Base-by-base conservation (phyloP, 345 rosid species). In the Excoecaria agallocha region DNA sequence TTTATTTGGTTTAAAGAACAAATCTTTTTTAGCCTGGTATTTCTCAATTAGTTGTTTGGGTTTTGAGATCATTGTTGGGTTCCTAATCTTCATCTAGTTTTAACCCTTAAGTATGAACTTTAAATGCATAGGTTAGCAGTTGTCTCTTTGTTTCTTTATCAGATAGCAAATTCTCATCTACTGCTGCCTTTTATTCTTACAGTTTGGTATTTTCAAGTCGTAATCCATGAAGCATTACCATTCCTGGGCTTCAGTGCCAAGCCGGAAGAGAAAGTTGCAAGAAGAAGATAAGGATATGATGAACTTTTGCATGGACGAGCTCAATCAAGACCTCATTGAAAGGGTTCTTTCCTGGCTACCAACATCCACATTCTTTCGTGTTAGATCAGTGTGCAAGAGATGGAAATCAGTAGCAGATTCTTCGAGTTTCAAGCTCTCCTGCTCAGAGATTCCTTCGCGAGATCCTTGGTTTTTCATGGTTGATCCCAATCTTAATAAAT, bases 391-490 rank as follows among this genome's bases (percentile, higher is more conserved):
- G 68, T 90, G 92, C 96, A 91, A 89, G 89, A 84, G 98, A 79
- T 93, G 97, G 97, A 90, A 85, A 80, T 83, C 89, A 11, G 83
- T 79, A 63, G 74, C 89, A 54, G 65, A 77, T 69, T 93, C 98
- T 2, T 67, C 83, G 56, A 89, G 93, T 80, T 93, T 93, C 86
- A 89, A 82, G 79, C 85, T 89, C 35, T 91, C 98, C 39, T 93
- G 98, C 86, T 86, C 93, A 0, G 83, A 79, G 39, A 68, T 93
- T 81, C 89, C 85, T 70, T 66, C 83, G 63, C 80, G 98, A 75
- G 97, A 87, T 52, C 97, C 98, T 43, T 93, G 96, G 90, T 93
- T 90, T 85, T 84, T 85, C 85, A 91, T 93, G 97, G 89, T 89
- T 1, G 74, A 77, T 70, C 76, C 83, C 71, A 63, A 74, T 13